Evolutionary conservation across 2,329 filamentous ascomycete genomes (phyloP).

Genomic region (Neoscytalidium dimidiatum): DNA sequence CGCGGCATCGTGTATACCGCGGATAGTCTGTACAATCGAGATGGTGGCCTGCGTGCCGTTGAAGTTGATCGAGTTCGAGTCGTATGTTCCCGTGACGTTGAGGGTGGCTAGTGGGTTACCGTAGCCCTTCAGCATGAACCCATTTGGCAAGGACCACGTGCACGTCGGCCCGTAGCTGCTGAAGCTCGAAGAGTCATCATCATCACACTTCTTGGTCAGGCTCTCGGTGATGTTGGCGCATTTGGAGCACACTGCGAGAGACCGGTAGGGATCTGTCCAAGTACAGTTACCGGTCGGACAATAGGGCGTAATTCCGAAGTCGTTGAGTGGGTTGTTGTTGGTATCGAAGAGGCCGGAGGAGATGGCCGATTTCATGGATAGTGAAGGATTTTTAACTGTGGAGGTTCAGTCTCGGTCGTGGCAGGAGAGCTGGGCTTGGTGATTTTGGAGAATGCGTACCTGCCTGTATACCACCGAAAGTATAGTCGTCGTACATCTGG

Average conservation of each 20-base stretch:
- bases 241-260: constrained; percentile 18
- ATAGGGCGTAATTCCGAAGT: constrained; percentile 3
- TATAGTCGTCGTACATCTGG: neutral
- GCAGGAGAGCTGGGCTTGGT: too few relatives aligned
- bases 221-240: constrained; percentile 20
- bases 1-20: neutral
- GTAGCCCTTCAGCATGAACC: neutral
- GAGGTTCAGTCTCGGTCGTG: neutral
- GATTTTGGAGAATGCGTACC: neutral
- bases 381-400: neutral
- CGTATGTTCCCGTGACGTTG: neutral
- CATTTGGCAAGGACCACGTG: neutral
- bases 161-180: too few relatives aligned
- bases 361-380: constrained; percentile 11
- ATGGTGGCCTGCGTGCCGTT: neutral
- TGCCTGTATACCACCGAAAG: neutral
- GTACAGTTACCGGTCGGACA: constrained; percentile 22
- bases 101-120: neutral
- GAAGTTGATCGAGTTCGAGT: neutral
- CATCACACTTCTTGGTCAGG: neutral
- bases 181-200: neutral
- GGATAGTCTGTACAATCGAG: neutral
- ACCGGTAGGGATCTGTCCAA: constrained; percentile 17
- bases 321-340: neutral
- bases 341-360: neutral